Evolutionary conservation across 2,329 filamentous ascomycete genomes (phyloP).

Genomic region (Beauveria australis): DNA sequence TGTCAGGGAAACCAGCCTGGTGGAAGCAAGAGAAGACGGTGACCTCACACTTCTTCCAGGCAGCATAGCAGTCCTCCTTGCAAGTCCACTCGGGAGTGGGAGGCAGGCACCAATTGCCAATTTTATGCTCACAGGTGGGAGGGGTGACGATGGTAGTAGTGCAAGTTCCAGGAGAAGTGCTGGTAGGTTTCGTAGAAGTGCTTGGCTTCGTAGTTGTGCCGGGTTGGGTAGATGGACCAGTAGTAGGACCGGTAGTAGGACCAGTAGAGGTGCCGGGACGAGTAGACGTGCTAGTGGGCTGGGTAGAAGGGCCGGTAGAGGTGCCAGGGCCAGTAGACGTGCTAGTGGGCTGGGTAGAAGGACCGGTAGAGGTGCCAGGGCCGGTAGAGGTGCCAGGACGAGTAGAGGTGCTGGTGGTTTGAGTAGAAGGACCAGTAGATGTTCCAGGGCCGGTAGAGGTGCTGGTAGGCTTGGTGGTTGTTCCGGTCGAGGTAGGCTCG

Average conservation of each 20-base stretch:
- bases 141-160: conserved; percentile 37
- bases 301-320: conserved; percentile 1
- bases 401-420: neutral
- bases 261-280: neutral
- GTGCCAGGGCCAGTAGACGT: neutral
- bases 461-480: conserved; percentile 10
- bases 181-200: conserved; percentile 15
- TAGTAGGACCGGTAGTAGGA: conserved; percentile 1
- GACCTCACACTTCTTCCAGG: conserved; percentile 36
- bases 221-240: conserved; percentile 12
- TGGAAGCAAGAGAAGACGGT: conserved; percentile 44
- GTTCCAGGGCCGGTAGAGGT: neutral
- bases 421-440: neutral
- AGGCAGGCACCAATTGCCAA: conserved; percentile 45
- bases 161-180: conserved; percentile 27
- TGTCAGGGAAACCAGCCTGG: conserved; percentile 40
- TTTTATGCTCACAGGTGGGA: conserved; percentile 44
- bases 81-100: conserved; percentile 41
- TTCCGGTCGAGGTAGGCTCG: neutral
- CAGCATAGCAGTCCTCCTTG: conserved; percentile 30
- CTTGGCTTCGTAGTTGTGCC: conserved; percentile 16
- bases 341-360: neutral
- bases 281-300: neutral
- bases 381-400: neutral
- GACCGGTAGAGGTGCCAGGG: neutral